Evolutionary conservation across 2,329 filamentous ascomycete species (phyloP).

Genomic region (Microdochium nivale): DNA sequence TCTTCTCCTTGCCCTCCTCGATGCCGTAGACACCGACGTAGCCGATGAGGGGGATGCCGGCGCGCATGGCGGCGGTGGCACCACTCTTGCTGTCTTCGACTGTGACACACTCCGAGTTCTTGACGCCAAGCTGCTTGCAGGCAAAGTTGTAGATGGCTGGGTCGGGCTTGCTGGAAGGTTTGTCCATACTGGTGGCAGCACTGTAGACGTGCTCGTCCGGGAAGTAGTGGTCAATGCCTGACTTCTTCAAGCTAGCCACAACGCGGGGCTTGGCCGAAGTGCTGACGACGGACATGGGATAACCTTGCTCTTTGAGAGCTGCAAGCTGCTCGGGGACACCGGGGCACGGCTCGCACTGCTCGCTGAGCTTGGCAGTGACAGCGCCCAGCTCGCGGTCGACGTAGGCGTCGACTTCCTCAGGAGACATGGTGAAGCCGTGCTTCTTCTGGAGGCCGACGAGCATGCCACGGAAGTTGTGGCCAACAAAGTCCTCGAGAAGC

Average conservation of each 20-base stretch:
- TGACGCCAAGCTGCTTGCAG: slow-evolving; percentile 56
- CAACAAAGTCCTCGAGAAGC: slow-evolving; percentile 66
- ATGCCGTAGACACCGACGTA: slow-evolving; percentile 54
- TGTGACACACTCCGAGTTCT: slow-evolving; percentile 56
- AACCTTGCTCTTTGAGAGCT: slow-evolving; percentile 47
- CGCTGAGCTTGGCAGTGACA: slow-evolving; percentile 59
- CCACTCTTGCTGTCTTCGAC: slow-evolving; percentile 70
- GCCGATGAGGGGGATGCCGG: slow-evolving; percentile 61
- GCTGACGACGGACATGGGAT: slow-evolving; percentile 61
- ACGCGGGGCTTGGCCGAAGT: slow-evolving; percentile 63
- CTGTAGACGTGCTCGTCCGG: slow-evolving; percentile 58
- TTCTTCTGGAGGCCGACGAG: slow-evolving; percentile 59
- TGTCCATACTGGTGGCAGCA: slow-evolving; percentile 57
- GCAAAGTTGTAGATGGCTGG: slow-evolving; percentile 66
- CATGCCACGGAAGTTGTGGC: slow-evolving; percentile 74
- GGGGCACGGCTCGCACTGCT: slow-evolving; percentile 51
- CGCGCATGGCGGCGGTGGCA: slow-evolving; percentile 58
- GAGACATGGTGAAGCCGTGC: slow-evolving; percentile 54
- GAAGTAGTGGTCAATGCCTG: slow-evolving; percentile 62
- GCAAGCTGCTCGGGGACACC: slow-evolving; percentile 51
- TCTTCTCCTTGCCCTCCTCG: slow-evolving; percentile 35
- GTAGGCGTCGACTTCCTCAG: slow-evolving; percentile 54
- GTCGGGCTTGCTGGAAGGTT: slow-evolving; percentile 67
- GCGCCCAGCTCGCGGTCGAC: slow-evolving; percentile 60
- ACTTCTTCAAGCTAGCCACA: slow-evolving; percentile 58